Evolutionary conservation across 2,329 filamentous ascomycete genomes (phyloP).

Genomic region (Microdochium bolleyi): DNA sequence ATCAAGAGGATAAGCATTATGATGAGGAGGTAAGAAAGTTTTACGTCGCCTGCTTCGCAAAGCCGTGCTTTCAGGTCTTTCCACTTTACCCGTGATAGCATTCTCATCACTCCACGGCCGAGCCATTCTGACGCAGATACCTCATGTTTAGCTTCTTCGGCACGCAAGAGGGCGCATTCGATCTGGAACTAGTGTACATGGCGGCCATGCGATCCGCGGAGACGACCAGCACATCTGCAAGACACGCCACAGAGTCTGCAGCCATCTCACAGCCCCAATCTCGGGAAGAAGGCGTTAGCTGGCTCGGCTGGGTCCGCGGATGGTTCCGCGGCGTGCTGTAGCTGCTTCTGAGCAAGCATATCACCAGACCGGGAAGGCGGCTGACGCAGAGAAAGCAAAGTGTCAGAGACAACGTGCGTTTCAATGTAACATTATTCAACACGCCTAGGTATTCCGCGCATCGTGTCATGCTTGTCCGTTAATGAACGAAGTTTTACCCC

Average conservation of each 20-base stretch:
- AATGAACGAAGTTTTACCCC: too few relatives aligned
- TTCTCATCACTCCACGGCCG: too few relatives aligned
- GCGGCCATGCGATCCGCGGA: conserved; percentile 23
- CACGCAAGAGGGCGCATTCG: conserved; percentile 61
- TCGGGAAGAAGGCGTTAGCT: background rate
- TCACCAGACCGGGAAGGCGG: background rate
- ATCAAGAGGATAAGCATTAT: conserved; percentile 67
- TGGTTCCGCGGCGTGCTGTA: background rate
- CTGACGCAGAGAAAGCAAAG: too few relatives aligned
- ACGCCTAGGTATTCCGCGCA: too few relatives aligned
- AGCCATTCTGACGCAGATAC: conserved; percentile 14
- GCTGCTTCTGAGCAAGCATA: background rate
- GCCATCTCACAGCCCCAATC: background rate
- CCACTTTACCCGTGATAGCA: too few relatives aligned
- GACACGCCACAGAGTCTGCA: background rate
- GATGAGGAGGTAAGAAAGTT: conserved; percentile 63
- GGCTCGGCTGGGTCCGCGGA: conserved; percentile 1
- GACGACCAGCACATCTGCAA: background rate
- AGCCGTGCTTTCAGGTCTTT: background rate
- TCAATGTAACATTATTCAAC: too few relatives aligned
- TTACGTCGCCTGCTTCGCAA: background rate
- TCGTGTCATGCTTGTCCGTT: too few relatives aligned
- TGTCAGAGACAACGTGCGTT: too few relatives aligned
- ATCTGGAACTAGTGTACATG: conserved; percentile 46
- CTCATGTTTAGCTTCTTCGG: conserved; percentile 59